Percentiles rank a stretch among this genome's conserved stretches.
Conservation (phyloP, 2,329 filamentous ascomycete genomes). For the Pseudogymnoascus destructans region DNA sequence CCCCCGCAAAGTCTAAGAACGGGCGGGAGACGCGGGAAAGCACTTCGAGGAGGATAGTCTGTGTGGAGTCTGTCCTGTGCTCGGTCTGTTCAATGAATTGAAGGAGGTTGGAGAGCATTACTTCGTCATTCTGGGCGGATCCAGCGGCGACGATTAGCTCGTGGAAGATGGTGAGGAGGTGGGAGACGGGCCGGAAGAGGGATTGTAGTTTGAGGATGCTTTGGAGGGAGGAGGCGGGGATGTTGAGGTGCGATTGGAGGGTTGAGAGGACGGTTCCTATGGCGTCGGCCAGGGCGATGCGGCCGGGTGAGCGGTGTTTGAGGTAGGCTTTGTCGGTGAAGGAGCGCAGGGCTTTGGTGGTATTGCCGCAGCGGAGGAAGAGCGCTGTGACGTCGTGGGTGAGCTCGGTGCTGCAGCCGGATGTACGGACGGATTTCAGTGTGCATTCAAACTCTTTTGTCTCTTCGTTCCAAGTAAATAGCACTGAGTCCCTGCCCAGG, state of each 20-base stretch:
- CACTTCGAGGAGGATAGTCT: conserved; percentile 53
- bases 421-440: conserved; percentile 36
- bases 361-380: conserved; percentile 28
- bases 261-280: conserved; percentile 27
- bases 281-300: conserved; percentile 26
- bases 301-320: conserved; percentile 19
- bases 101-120: conserved; percentile 48
- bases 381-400: conserved; percentile 30
- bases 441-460: conserved; percentile 39
- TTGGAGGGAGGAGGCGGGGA: conserved; percentile 16
- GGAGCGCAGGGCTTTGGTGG: conserved; percentile 21
- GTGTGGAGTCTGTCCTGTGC: conserved; percentile 47
- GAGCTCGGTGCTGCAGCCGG: conserved; percentile 38
- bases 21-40: conserved; percentile 49
- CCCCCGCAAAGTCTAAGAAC: conserved; percentile 54
- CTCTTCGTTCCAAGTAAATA: conserved; percentile 50
- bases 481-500: conserved; percentile 56
- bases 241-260: conserved; percentile 23
- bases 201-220: conserved; percentile 25
- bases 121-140: conserved; percentile 39
- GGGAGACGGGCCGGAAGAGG: conserved; percentile 23
- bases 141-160: conserved; percentile 21
- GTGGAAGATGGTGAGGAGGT: conserved; percentile 24
- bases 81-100: conserved; percentile 50
- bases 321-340: conserved; percentile 24